Evolutionary conservation across 23 red algal species (phyloP), one percentile per base, ranked within the genome.

Genomic region (Gracilariopsis chorda): DNA sequence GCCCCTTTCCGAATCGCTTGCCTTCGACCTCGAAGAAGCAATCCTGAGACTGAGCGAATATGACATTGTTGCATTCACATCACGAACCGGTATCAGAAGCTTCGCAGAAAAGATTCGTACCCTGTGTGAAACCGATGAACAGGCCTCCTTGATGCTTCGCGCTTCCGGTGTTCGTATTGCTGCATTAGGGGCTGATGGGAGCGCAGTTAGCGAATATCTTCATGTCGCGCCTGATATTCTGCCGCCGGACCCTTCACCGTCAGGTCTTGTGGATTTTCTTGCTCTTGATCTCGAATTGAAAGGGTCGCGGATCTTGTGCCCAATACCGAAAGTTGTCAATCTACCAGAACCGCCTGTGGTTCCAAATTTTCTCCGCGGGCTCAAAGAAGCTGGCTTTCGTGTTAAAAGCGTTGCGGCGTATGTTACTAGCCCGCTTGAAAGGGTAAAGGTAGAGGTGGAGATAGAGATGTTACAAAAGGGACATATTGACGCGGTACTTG

Each of bases 211-310:
- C 5, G 4, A 47, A 7, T 2, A 44, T 12, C 46, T 89, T 30
- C 68, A 69, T 40, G 85, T 89, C 48, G 65, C 68, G 5, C 59
- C 69, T 47, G 85, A 89, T 47, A 89, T 89, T 21, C 46, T 89
- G 51, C 65, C 85, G 17, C 44, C 49, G 30, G 68, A 77, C 21
- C 46, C 65, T 44, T 62, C 65, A 7, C 69, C 47, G 34, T 43
- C 51, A 53, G 85, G 69, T 10, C 69, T 89, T 17, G 85, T 58
- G 41, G 33, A 58, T 43, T 48, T 37, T 25, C 30, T 89, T 45
- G 33, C 48, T 29, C 51, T 42, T 20, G 51, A 77, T 24, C 35
- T 44, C 16, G 16, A 43, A 11, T 13, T 78, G 23, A 42, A 52
- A 28, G 52, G 57, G 8, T 20, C 85, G 27, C 27, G 32, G 33